Percentiles rank a stretch among this genome's conserved stretches.
Conservation (phyloP, 768 basidiomycete species). For the Tricholoma hemisulphureum region DNA sequence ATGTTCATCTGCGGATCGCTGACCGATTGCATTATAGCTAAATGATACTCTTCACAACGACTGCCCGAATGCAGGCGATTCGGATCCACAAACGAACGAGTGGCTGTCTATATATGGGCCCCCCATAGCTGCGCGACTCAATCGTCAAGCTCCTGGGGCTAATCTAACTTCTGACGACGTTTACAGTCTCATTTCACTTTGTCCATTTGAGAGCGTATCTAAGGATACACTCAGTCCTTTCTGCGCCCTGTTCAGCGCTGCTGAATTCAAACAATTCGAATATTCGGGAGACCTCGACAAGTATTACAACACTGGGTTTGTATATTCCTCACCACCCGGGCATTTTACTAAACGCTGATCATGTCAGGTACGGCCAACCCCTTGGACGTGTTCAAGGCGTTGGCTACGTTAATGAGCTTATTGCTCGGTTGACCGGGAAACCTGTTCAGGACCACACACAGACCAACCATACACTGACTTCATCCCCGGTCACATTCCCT, state of each 20-base stretch:
- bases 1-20: background rate
- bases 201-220: conserved; percentile 77
- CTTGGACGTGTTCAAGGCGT: conserved; percentile 80
- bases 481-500: conserved; percentile 66
- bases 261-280: conserved; percentile 67
- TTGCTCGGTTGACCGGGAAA: conserved; percentile 68
- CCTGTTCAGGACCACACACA: conserved; percentile 70
- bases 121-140: conserved; percentile 57
- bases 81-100: conserved; percentile 40
- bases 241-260: conserved; percentile 64
- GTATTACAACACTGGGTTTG: conserved; percentile 75
- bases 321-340: background rate
- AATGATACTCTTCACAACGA: conserved; percentile 70
- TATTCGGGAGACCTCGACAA: conserved; percentile 74
- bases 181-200: conserved; percentile 64
- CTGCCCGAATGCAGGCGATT: conserved; percentile 55
- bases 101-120: conserved; percentile 61
- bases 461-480: conserved; percentile 72
- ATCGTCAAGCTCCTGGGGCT: conserved; percentile 60
- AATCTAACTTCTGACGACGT: conserved; percentile 55
- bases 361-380: conserved; percentile 60
- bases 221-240: conserved; percentile 55
- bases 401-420: conserved; percentile 86
- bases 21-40: conserved; percentile 25
- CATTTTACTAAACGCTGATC: background rate